These are phyloP conservation scores for Microcyclosporella mali DNA, from an alignment of 2,329 filamentous ascomycete genomes.

Conservation along the genomic window DNA sequence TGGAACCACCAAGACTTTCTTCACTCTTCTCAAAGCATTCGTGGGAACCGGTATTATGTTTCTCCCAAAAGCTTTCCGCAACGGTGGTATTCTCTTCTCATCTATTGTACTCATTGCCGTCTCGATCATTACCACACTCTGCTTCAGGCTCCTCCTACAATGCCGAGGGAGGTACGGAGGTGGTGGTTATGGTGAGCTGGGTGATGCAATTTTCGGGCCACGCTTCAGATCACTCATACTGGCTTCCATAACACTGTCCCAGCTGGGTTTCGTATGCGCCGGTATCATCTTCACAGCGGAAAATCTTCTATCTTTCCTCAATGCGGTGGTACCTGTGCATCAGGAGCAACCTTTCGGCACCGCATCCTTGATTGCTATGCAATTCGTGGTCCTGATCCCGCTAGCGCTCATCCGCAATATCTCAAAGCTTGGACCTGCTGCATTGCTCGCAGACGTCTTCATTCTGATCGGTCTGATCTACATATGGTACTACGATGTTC, in stretches of 20 bases:
- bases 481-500: slow-evolving; percentile 67
- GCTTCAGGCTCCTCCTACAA: slow-evolving; percentile 65
- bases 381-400: slow-evolving; percentile 59
- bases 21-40: slow-evolving; percentile 72
- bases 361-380: slow-evolving; percentile 57
- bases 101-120: slow-evolving; percentile 61
- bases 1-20: slow-evolving; percentile 66
- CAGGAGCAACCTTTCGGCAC: slow-evolving; percentile 46
- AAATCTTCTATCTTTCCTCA: slow-evolving; percentile 62
- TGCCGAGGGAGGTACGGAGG: slow-evolving; percentile 60
- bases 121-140: slow-evolving; percentile 60
- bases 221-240: slow-evolving; percentile 61
- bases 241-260: slow-evolving; percentile 64
- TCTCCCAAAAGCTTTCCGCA: slow-evolving; percentile 70
- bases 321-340: slow-evolving; percentile 50
- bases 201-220: slow-evolving; percentile 58
- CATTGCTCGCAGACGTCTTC: slow-evolving; percentile 64
- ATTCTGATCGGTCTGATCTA: slow-evolving; percentile 65
- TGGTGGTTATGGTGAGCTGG: slow-evolving; percentile 67
- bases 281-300: slow-evolving; percentile 73
- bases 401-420: slow-evolving; percentile 68
- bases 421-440: slow-evolving; percentile 63
- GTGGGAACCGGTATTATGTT: slow-evolving; percentile 79
- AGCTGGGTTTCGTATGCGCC: slow-evolving; percentile 71
- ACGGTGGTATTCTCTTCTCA: slow-evolving; percentile 71